Base-by-base conservation (phyloP, 352 stramenopile genomes). In the Phytophthora pisi region DNA sequence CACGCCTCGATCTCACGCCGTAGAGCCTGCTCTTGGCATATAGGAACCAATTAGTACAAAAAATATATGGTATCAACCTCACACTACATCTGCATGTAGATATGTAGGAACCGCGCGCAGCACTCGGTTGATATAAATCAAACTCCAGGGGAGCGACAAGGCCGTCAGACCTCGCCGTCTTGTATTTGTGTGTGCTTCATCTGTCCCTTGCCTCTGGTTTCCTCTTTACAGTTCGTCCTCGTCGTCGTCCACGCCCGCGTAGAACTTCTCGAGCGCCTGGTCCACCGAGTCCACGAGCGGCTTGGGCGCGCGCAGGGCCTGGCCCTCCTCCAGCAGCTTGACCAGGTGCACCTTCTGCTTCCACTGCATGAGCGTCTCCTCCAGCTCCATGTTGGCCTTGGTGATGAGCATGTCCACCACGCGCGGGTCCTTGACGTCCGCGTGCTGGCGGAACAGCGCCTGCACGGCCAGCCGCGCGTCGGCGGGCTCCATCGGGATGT, bases 371-470 rank as follows among this genome's bases (percentile, higher is more conserved):
- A 99, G 84, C 49, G 95, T 98, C 74, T 99, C 97, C 80, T 99
- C 97, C 58, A 99, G 77, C 68, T 98, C 94, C 90, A 99, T 98
- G 83, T 99, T 99, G 56, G 96, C 97, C 81, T 98, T 98, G 56
- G 95, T 97, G 61, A 99, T 92, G 63, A 99, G 84, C 91, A 98
- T 98, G 70, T 98, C 92, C 26, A 97, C 75, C 42, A 98, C 90
- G 49, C 96, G 91, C 36, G 81, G 76, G 85, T 99, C 97, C 74
- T 98, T 98, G 26, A 99, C 82, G 63, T 97, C 72, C 42, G 85
- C 86, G 74, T 99, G 93, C 68, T 98, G 86, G 54, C 96, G 89
- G 83, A 99, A 99, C n/a, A 98, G 84, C 36, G 85, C 82, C 68
- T 97, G 93, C 45, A 99, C 89, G 6, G 91, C 82, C 54, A 92